Base-by-base conservation (phyloP, 2,329 filamentous ascomycete species). In the Fusarium setosum region DNA sequence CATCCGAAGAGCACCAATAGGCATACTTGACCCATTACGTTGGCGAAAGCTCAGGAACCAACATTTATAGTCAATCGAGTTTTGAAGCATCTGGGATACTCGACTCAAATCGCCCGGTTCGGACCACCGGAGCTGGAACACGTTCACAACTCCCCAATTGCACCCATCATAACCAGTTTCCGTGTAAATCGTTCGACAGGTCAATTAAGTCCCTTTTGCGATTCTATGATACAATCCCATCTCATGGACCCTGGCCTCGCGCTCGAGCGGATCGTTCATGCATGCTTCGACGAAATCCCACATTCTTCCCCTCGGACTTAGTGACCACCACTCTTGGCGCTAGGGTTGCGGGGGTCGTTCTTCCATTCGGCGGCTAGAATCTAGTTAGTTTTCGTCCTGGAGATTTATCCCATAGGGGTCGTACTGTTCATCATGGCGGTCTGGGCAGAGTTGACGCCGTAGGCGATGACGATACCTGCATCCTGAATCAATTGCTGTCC, bases 331-430 rank as follows among this genome's bases (percentile, higher is more conserved):
- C 77, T 71, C 79, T 83, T 86, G 72, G 80, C 81, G 73, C 85
- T 83, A 70, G 89, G 90, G 88, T 97, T 97, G 81, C 94, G 90
- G 71, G 94, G 93, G 83, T 98, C 95, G 86, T 97, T 96, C 90
- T 94, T 96, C 89, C 88, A 97, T 85, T 98, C 93, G 74, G 92
- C 92, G 84, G 89, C 95, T 98, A 73, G 67, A 47, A 23, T 42
- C 61, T 60, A 44, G 69, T 77, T 60, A 77, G 74, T 63, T 63
- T 73, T 63, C 64, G 34, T 20, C 31, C 48, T 54, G 47, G 21
- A 20, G 3, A n/a, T 23, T 55, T 20, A 51, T 34, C 29, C 40
- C 35, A 40, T 49, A 49, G 62, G 59, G 26, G 37, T 40, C 61
- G 68, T 89, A 98, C 95, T 88, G 79, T 88, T 84, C 83, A 91